Conservation (phyloP, 495 filamentous ascomycete species). For the Neurospora cerealis region DNA sequence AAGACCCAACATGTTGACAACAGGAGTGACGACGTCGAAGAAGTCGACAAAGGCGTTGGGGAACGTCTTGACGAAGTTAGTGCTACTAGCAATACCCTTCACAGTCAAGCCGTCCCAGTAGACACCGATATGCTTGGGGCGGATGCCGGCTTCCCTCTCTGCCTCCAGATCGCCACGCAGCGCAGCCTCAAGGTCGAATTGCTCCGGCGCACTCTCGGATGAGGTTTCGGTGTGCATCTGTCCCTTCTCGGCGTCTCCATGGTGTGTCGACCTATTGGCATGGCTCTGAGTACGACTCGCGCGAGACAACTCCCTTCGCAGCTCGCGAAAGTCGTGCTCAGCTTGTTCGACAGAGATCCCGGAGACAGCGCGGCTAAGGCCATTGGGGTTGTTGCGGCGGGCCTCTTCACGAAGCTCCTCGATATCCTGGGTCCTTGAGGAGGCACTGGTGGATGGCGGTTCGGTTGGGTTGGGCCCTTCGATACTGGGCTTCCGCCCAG, state of each 20-base stretch:
- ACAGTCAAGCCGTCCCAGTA: conserved; percentile 73
- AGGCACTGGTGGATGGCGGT: conserved; percentile 24
- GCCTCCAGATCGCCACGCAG: conserved; percentile 57
- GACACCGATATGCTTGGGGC: conserved; percentile 68
- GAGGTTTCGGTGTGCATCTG: conserved; percentile 42
- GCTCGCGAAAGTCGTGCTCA: conserved; percentile 65
- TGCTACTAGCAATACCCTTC: conserved; percentile 63
- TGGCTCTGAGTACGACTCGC: conserved; percentile 29
- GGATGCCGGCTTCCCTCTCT: conserved; percentile 68
- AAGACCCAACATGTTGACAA: conserved; percentile 46
- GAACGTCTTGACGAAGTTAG: conserved; percentile 73
- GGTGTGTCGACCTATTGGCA: conserved; percentile 11
- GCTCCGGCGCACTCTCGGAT: conserved; percentile 39
- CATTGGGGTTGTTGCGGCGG: conserved; percentile 41
- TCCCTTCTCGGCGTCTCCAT: conserved; percentile 34
- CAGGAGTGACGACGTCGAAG: conserved; percentile 56
- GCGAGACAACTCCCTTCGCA: conserved; percentile 61
- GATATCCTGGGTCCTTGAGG: conserved; percentile 25
- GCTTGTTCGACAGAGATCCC: conserved; percentile 64
- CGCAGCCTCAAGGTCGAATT: conserved; percentile 61
- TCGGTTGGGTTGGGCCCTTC: neutral
- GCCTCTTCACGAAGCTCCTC: conserved; percentile 37
- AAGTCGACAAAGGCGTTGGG: conserved; percentile 72
- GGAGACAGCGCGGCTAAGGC: conserved; percentile 29
- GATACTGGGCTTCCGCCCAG: neutral